phyloP scores from a whole-genome alignment of 495 filamentous ascomycete species.

The Sordaria brevicollis region DNA sequence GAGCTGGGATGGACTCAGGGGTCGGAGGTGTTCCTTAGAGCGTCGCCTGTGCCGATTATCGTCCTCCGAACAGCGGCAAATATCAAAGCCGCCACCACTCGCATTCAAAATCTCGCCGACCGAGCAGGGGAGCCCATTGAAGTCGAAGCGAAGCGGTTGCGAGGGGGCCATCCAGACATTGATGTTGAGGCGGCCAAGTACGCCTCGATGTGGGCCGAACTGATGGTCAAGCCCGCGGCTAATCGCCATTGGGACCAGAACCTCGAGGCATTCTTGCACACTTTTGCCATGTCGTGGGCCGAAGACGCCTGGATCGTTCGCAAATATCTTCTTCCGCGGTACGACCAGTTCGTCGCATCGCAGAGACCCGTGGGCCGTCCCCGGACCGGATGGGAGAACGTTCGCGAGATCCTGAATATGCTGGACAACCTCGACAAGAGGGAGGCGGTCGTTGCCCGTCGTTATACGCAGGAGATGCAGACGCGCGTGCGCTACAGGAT shows the following conservation, averaged over 20 bases:
- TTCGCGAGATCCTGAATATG: constrained; percentile 41
- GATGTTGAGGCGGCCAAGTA: constrained; percentile 64
- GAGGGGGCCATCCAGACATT: constrained; percentile 25
- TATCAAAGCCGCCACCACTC: constrained; percentile 47
- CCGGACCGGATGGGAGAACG: constrained; percentile 13
- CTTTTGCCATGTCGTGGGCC: constrained; percentile 57
- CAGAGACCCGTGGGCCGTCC: constrained; percentile 7
- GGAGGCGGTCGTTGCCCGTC: constrained; percentile 42
- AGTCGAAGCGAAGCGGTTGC: constrained; percentile 25
- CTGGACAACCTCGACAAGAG: constrained; percentile 52
- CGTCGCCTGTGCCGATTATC: constrained; percentile 52
- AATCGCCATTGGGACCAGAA: constrained; percentile 30
- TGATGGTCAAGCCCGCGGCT: constrained; percentile 46
- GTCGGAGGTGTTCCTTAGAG: constrained; percentile 45
- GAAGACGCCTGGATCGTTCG: constrained; percentile 60
- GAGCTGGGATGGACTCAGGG: constrained; percentile 51
- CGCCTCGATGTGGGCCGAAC: constrained; percentile 63
- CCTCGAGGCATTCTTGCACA: constrained; percentile 51
- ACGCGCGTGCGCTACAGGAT: constrained; percentile 55
- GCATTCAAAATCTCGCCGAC: constrained; percentile 15
- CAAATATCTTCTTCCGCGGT: constrained; percentile 52
- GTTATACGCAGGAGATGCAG: constrained; percentile 30
- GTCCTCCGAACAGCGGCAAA: constrained; percentile 71
- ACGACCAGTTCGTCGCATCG: constrained; percentile 23
- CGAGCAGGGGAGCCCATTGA: background rate